Evolutionary conservation across 345 rosid genomes (phyloP).

Genomic region (Pistacia atlantica): DNA sequence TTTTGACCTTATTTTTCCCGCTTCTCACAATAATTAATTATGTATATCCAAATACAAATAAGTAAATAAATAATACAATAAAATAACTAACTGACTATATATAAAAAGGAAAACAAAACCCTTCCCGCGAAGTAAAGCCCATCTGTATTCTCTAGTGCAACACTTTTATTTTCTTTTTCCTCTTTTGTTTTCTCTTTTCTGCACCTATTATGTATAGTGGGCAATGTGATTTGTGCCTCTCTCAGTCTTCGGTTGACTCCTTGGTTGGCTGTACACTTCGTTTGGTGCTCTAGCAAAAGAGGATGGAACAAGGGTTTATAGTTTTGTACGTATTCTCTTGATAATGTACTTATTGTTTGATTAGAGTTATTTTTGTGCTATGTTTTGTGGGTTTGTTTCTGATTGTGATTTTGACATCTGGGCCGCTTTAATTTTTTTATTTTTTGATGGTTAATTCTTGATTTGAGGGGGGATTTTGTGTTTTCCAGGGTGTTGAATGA

Average conservation of each 20-base stretch:
- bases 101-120: not conserved
- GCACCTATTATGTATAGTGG: not conserved
- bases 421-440: not conserved
- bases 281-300: not conserved
- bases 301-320: not conserved
- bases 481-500: not conserved
- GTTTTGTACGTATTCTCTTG: not conserved
- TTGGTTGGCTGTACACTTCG: not conserved
- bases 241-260: not conserved
- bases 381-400: not conserved
- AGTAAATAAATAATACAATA: not conserved
- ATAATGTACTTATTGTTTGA: not conserved
- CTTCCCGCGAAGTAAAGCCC: constrained; percentile 17
- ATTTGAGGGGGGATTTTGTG: not conserved
- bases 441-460: not conserved
- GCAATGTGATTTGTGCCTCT: not conserved
- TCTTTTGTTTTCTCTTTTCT: no score
- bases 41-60: not conserved
- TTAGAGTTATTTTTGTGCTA: not conserved
- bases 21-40: not conserved
- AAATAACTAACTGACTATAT: not conserved
- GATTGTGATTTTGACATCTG: not conserved
- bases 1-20: no score
- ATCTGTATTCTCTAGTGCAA: no score
- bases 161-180: no score